Base-by-base conservation (phyloP, 192 early-diverging fungal species). In the Backusella westeae region DNA sequence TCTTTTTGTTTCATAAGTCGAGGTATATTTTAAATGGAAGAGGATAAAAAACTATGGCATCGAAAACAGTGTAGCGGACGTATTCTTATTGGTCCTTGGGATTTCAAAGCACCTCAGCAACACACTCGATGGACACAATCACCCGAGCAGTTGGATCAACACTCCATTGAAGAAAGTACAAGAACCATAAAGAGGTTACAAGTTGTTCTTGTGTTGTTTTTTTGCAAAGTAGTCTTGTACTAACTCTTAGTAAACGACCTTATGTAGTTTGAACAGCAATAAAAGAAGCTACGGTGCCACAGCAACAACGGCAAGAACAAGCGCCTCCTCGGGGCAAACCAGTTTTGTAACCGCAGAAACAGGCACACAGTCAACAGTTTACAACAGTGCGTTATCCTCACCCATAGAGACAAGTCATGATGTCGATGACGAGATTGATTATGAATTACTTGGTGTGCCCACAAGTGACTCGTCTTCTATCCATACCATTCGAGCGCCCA, bases 1-100 rank as follows among this genome's bases (percentile, higher is more conserved):
- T 39, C 38, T 56, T 38, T 39, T 56, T 74, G 34, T 46, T 34
- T 75, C 38, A 10, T 9, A 56, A 7, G 32, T 32, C 32, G 32
- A 32, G 32, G 26, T 26, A 56, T 26, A 23, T 10, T n/a, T 9
- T 26, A 14, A 63, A 23, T 26, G 26, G 23, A 56, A 32, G 2
- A 32, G 26, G 36, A 39, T 10, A 69, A 23, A 0, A 41, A 69
- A 12, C 36, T 69, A 39, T 69, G 68, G 70, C 70, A 71, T 44
- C 42, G 42, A 44, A 63, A 26, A 41, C 29, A 73, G 14, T 74
- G 78, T 19, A 42, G 73, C 8, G 26, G 69, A 34, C 59, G 78
- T 38, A 49, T 79, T 15, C 41, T 79, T 17, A 75, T 79, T 23
- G 78, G 78, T 23, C 78, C 78, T 14, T 79, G 49, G 65, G 46